A percentile compares a stretch with the other conserved stretches of the same genome.
Evolutionary conservation across 139 green algal species (phyloP).

Genomic region (Micractinium sp.): DNA sequence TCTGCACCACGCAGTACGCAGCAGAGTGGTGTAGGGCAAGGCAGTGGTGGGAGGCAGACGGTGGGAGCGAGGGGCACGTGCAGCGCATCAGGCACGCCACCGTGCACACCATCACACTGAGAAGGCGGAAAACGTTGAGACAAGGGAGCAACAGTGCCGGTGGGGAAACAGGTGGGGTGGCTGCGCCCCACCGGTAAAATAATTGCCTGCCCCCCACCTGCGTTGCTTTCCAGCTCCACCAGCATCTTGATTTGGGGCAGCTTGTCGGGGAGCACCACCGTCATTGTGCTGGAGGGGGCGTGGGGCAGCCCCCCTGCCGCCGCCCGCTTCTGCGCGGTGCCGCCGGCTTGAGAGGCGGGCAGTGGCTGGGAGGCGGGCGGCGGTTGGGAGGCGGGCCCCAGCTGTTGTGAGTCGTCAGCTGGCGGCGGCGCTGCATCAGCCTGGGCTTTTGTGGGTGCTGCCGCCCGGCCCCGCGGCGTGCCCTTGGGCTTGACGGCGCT

Average conservation of each 20-base stretch:
- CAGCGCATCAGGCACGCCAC: too few species aligned
- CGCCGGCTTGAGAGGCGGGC: background rate
- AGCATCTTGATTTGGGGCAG: conserved; percentile 31
- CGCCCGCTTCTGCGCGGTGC: conserved; percentile 22
- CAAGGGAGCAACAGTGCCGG: background rate
- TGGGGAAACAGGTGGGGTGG: too few species aligned
- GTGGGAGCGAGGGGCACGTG: background rate
- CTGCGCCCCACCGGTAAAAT: background rate
- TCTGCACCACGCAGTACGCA: background rate
- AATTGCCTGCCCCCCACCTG: background rate
- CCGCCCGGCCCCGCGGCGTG: background rate
- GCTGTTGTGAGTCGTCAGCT: background rate
- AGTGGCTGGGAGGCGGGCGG: background rate
- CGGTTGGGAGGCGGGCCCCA: background rate
- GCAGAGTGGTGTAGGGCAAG: too few species aligned
- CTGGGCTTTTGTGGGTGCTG: background rate
- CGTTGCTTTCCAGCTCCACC: conserved; percentile 21
- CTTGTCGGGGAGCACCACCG: conserved; percentile 31
- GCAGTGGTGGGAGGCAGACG: background rate
- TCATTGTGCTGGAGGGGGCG: background rate
- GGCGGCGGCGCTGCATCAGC: background rate
- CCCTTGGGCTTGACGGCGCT: conserved; percentile 3
- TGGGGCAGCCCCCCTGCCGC: background rate
- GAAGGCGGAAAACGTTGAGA: too few species aligned
- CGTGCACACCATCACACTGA: background rate